These are phyloP conservation scores for Heterobasidion occidentale DNA, from an alignment of 1,284 basidiomycete species.

Conservation along the genomic window DNA sequence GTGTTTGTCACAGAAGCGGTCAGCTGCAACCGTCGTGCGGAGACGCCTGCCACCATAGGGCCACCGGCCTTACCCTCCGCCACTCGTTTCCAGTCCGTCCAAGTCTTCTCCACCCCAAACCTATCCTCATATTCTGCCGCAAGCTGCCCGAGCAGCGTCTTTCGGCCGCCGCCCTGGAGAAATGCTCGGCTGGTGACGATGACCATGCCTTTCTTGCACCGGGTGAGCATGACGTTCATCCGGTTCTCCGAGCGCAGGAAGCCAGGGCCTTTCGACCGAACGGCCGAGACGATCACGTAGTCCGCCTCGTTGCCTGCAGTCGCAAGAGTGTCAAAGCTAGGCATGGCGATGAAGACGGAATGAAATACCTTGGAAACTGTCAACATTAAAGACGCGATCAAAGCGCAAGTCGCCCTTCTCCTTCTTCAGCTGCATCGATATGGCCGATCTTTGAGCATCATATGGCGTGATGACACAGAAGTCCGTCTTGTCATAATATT, in stretches of 20 bases:
- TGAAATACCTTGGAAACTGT: conserved; percentile 36
- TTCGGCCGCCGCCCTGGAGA: conserved; percentile 16
- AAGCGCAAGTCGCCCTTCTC: conserved; percentile 21
- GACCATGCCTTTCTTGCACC: conserved; percentile 34
- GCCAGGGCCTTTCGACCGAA: conserved; percentile 30
- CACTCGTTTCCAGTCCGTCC: conserved; percentile 16
- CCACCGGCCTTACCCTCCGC: conserved; percentile 8
- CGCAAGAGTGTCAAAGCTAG: background rate
- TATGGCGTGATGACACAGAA: conserved; percentile 41
- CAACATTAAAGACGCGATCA: conserved; percentile 34
- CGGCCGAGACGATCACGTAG: conserved; percentile 35
- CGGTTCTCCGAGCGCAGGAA: conserved; percentile 32
- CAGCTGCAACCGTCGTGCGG: background rate
- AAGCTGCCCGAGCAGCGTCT: conserved; percentile 28
- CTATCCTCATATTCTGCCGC: conserved; percentile 14
- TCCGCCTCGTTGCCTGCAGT: conserved; percentile 33
- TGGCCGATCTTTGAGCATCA: conserved; percentile 33
- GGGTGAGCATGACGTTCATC: conserved; percentile 41
- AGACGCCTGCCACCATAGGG: conserved; percentile 9
- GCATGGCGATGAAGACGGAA: background rate
- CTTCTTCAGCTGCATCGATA: conserved; percentile 24
- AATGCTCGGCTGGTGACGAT: conserved; percentile 31
- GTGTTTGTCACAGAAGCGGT: too few relatives aligned
- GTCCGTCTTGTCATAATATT: conserved; percentile 24
- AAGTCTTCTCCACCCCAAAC: conserved; percentile 3